Evolutionary conservation across 2,329 filamentous ascomycete species (phyloP), one percentile per base, ranked within the genome.

Genomic region (Aspergillus neotritici): DNA sequence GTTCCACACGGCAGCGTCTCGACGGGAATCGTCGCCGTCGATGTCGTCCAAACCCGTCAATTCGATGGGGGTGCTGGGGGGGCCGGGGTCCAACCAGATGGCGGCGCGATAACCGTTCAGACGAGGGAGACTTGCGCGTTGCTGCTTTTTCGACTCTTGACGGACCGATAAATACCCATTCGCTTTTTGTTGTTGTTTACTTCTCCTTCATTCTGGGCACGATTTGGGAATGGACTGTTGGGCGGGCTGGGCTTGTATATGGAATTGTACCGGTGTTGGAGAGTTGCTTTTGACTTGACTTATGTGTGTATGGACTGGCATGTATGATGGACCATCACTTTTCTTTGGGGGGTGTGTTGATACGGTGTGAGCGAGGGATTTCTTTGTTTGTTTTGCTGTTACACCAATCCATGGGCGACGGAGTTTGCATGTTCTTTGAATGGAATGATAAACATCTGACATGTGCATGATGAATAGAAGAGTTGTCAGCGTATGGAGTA

Each of bases 71-170:
- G 49, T 65, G 43, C 52, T 57, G 38, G 54, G 57, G 31, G 57
- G 52, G 41, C 47, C 59, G 34, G 55, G 56, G 36, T 57, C 56
- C 44, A 64, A 56, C 49, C 56, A 60, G 36, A 61, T 66, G 57
- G 54, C 55, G 17, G 56, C 60, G 34, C 62, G 63, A 43, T 67
- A 56, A n/a, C n/a, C n/a, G n/a, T n/a, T n/a, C n/a, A n/a, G n/a
- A n/a, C n/a, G n/a, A n/a, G 21, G 7, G 6, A 8, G 21, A 8
- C 21, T 25, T 25, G 21, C 21, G 9, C 21, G 2, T 25, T 25
- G 7, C 7, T 25, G 21, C 21, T 25, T 25, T 21, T 25, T 25
- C 21, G 7, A 25, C 7, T 25, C 5, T 25, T 25, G 21, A 25
- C 21, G 21, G 21, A 25, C 21, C 7, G 9, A 25, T 25, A 25